Conservation (phyloP, 805 yeast species). For the Yamadazyma insecticola region DNA sequence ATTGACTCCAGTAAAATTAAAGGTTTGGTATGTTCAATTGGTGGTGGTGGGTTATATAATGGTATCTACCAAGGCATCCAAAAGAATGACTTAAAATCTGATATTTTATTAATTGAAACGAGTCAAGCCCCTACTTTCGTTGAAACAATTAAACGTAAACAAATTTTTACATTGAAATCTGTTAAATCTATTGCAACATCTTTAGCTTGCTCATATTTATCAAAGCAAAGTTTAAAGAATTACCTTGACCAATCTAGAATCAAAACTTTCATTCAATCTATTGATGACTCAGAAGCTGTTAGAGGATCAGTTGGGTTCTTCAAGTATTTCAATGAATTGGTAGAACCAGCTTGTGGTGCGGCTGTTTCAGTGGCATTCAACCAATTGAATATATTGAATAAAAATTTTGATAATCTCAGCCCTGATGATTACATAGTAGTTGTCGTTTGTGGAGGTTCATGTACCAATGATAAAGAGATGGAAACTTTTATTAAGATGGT, state of each 20-base stretch:
- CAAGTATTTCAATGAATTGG: slow-evolving; percentile 15
- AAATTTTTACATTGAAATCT: slow-evolving; percentile 15
- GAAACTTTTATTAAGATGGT: too few relatives aligned
- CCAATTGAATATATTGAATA: slow-evolving; percentile 11
- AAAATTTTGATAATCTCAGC: slow-evolving; percentile 11
- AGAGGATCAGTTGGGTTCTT: slow-evolving; percentile 17
- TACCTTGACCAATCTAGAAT: slow-evolving; percentile 11
- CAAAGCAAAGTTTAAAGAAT: slow-evolving; percentile 16
- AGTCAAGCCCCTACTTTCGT: slow-evolving; percentile 22
- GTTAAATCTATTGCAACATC: slow-evolving; percentile 25
- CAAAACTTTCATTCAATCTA: slow-evolving; percentile 14
- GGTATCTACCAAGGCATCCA: slow-evolving; percentile 24
- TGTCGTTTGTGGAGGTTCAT: slow-evolving; percentile 28
- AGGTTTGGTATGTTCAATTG: slow-evolving; percentile 29
- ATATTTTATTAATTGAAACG: slow-evolving; percentile 26
- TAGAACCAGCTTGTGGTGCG: slow-evolving; percentile 36
- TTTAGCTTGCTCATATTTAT: slow-evolving; percentile 26
- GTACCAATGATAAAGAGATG: slow-evolving; percentile 15
- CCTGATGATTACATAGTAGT: slow-evolving; percentile 22
- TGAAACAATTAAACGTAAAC: slow-evolving; percentile 17
- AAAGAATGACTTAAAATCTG: slow-evolving; percentile 9
- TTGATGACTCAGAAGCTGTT: slow-evolving; percentile 27
- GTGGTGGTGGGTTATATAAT: slow-evolving; percentile 35
- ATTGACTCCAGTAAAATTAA: slow-evolving; percentile 12
- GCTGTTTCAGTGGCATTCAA: slow-evolving; percentile 18